Conservation (phyloP, 345 rosid genomes). For the Populus euphratica region DNA sequence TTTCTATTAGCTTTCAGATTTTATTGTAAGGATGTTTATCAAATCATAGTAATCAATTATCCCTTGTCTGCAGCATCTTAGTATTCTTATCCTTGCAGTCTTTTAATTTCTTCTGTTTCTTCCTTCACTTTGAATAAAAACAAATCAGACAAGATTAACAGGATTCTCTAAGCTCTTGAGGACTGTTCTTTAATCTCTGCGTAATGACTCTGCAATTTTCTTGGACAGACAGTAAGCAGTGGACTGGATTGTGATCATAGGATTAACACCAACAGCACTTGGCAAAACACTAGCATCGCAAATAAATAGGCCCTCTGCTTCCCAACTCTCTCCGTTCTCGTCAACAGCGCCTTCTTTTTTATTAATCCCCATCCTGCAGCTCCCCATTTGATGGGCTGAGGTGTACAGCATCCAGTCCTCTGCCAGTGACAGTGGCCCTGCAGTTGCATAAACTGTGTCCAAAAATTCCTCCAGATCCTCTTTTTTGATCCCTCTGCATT, state of each 20-base stretch:
- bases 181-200: not conserved
- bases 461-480: conserved; percentile 49
- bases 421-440: conserved; percentile 30
- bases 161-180: not conserved
- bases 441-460: conserved; percentile 32
- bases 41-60: too few relatives aligned
- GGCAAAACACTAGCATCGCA: conserved; percentile 69
- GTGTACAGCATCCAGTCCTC: conserved; percentile 39
- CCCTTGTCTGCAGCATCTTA: too few relatives aligned
- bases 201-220: conserved; percentile 18
- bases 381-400: conserved; percentile 74
- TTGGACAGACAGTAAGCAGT: conserved; percentile 45
- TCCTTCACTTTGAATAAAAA: too few relatives aligned
- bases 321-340: conserved; percentile 64
- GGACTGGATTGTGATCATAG: conserved; percentile 67
- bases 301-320: conserved; percentile 55
- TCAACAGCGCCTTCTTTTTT: conserved; percentile 55
- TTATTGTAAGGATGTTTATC: too few relatives aligned
- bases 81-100: too few relatives aligned
- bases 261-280: conserved; percentile 59
- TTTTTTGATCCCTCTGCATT: conserved; percentile 36
- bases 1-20: too few relatives aligned
- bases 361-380: conserved; percentile 59
- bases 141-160: not conserved
- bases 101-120: too few relatives aligned